Evolutionary conservation across 495 filamentous ascomycete species (phyloP), one percentile per base, ranked within the genome.

Genomic region (Penicillium cosmopolitanum): DNA sequence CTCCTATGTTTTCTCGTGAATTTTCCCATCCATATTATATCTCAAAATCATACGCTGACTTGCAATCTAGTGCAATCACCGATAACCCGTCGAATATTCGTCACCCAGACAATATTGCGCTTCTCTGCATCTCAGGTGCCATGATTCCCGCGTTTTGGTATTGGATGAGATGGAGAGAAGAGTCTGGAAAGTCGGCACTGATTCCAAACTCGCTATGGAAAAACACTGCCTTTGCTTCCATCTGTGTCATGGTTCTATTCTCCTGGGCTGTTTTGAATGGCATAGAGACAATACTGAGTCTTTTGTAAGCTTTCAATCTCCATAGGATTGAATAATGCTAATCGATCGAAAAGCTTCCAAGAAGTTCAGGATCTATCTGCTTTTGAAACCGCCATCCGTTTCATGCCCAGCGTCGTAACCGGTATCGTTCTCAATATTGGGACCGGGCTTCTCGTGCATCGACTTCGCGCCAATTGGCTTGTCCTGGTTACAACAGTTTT

Each of bases 191-290:
- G 25, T 73, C 80, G 11, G 81, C 80, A 12, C 58, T 87, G 38
- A 83, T 87, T 2, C 83, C 83, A 0, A 87, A 84, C 65, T 72
- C 71, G 0, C 54, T 86, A 2, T 86, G 84, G 84, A 73, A 69
- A 28, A 83, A 82, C 36, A 57, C 60, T 0, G 68, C 74, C 0
- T 86, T 85, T 53, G 72, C 80, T 0, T 78, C 58, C 18, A 76
- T 80, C 5, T 85, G 82, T 60, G 50, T 82, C 13, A 82, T 80
- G 62, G 77, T 86, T 0, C 58, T 82, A 0, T 63, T 86, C 8
- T 73, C 74, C 1, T 79, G 73, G 57, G 84, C 74, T 5, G 77
- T 79, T 0, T 51, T 79, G n/a, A 80, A 83, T 36, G 68, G 66
- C 3, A 79, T 82, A 65, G 82, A 85, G 64, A 67, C 75, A 0